Evolutionary conservation across 345 rosid genomes (phyloP).

Genomic region (Eucalyptus leucophloia): DNA sequence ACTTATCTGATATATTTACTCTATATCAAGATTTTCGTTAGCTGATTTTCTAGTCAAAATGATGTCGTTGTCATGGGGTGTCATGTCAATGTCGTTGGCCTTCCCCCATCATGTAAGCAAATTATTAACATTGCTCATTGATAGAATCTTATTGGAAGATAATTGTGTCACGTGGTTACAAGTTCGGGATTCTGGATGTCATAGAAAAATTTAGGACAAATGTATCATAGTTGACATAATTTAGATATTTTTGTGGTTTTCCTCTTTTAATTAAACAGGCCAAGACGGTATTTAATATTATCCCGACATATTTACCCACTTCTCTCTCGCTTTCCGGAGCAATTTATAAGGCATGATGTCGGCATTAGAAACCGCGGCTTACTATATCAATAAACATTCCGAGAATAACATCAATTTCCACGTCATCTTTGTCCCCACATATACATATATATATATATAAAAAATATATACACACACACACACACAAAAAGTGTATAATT

Average conservation of each 20-base stretch:
- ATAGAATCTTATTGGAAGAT: rapidly evolving
- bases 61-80: rapidly evolving
- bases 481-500: no score
- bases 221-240: no score
- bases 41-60: no score
- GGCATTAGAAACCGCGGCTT: rapidly evolving
- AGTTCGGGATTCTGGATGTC: rapidly evolving
- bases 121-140: background rate
- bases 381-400: no score
- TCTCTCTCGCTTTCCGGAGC: background rate
- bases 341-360: rapidly evolving
- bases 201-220: no score
- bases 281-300: background rate
- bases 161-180: no score
- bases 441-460: no score
- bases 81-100: background rate
- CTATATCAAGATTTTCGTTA: no score
- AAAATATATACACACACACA: no score
- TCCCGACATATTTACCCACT: rapidly evolving
- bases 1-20: background rate
- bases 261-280: background rate
- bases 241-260: background rate
- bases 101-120: background rate
- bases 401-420: background rate
- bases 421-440: background rate